Percentiles rank a stretch among this genome's conserved stretches.
phyloP scores from a whole-genome alignment of 495 filamentous ascomycete species.

The Aspergillus taichungensis region DNA sequence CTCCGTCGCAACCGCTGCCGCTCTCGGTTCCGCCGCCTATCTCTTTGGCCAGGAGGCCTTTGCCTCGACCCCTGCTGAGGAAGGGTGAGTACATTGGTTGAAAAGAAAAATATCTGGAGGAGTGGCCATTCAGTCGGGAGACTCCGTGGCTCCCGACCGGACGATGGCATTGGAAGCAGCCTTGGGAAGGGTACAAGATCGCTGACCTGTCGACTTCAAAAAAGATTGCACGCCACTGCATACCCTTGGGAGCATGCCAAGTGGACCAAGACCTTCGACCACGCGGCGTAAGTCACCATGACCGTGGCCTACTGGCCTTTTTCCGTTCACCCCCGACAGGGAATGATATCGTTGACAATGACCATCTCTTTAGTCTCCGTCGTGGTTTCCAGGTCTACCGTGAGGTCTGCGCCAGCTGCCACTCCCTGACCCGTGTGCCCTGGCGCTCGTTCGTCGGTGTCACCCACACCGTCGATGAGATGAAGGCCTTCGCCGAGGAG shows the following conservation, averaged over 20 bases:
- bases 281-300: conserved; percentile 66
- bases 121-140: conserved; percentile 6
- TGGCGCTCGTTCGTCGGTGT: conserved; percentile 89
- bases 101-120: conserved; percentile 6
- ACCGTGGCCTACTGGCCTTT: not conserved
- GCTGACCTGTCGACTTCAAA: conserved; percentile 13
- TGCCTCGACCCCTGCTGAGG: conserved; percentile 89
- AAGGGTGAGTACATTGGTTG: conserved; percentile 66
- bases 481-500: conserved; percentile 93
- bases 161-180: conserved; percentile 11
- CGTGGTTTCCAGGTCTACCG: conserved; percentile 99
- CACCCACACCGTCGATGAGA: conserved; percentile 92
- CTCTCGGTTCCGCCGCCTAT: conserved; percentile 80
- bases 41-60: conserved; percentile 80
- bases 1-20: conserved; percentile 70
- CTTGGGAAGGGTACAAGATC: not conserved
- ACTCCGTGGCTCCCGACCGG: conserved; percentile 22
- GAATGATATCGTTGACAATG: conserved; percentile 22
- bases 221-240: conserved; percentile 76
- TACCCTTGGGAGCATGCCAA: conserved; percentile 95
- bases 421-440: conserved; percentile 89
- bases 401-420: conserved; percentile 96
- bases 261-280: conserved; percentile 92
- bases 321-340: conserved; percentile 4
- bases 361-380: conserved; percentile 58